phyloP scores from a whole-genome alignment of 2,329 filamentous ascomycete genomes.

The Colletotrichum neosansevieriae region DNA sequence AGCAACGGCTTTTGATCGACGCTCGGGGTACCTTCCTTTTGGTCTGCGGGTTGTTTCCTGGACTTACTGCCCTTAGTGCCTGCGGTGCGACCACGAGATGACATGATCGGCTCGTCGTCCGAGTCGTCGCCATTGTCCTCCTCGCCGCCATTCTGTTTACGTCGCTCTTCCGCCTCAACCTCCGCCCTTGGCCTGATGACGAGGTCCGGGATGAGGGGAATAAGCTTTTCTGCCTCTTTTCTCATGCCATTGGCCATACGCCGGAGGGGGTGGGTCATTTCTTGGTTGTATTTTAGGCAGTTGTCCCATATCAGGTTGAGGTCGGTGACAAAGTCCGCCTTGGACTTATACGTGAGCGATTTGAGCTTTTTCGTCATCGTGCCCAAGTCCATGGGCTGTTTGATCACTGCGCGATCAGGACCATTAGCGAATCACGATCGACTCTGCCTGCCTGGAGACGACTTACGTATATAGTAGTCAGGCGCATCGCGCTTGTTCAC shows the following conservation, averaged over 20 bases:
- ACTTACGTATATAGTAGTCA: constrained; percentile 90
- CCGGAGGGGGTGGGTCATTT: constrained; percentile 85
- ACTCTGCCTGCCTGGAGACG: constrained; percentile 28
- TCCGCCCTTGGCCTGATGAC: constrained; percentile 91
- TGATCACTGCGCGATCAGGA: constrained; percentile 74
- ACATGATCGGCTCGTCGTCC: constrained; percentile 98
- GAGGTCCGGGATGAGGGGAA: constrained; percentile 94
- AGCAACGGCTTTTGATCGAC: constrained; percentile 80
- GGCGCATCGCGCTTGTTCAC: constrained; percentile 98
- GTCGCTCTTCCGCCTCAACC: constrained; percentile 87
- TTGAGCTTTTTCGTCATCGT: constrained; percentile 99
- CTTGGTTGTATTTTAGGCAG: constrained; percentile 94
- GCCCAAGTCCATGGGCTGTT: constrained; percentile 97
- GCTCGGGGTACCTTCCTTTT: constrained; percentile 83
- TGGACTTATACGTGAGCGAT: constrained; percentile 82
- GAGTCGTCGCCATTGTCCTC: constrained; percentile 90
- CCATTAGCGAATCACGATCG: constrained; percentile 42
- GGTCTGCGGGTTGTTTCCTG: constrained; percentile 78
- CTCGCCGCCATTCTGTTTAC: constrained; percentile 87
- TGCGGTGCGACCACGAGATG: constrained; percentile 90
- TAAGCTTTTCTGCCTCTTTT: constrained; percentile 96
- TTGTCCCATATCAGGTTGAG: constrained; percentile 97
- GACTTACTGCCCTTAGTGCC: constrained; percentile 82
- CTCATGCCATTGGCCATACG: constrained; percentile 97
- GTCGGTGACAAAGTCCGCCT: constrained; percentile 94